These are phyloP conservation scores for Neofusicoccum parvum DNA, from an alignment of 2,329 filamentous ascomycete genomes.

Conservation along the genomic window DNA sequence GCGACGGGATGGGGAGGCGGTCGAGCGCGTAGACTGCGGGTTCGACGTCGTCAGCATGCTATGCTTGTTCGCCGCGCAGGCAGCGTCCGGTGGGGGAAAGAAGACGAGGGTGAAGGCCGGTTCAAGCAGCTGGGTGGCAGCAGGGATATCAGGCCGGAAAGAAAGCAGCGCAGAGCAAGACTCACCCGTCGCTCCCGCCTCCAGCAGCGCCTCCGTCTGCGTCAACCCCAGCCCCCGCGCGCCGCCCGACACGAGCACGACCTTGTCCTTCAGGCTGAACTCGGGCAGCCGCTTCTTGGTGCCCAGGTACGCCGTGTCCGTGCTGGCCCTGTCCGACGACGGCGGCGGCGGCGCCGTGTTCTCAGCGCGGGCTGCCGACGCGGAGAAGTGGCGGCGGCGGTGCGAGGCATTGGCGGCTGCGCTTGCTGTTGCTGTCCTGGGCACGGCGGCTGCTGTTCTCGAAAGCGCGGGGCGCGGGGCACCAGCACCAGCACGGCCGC, in stretches of 20 bases:
- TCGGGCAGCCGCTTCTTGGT: conserved; percentile 59
- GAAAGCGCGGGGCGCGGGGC: conserved; percentile 5
- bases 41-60: background rate
- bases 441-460: background rate
- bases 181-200: conserved; percentile 70
- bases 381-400: background rate
- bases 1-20: conserved; percentile 59
- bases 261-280: conserved; percentile 72
- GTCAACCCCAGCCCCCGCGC: conserved; percentile 73
- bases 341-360: background rate
- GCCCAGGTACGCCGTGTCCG: conserved; percentile 19
- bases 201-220: conserved; percentile 71
- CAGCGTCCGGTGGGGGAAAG: no score
- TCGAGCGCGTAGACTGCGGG: conserved; percentile 67
- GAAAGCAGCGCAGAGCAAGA: background rate
- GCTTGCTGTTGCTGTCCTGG: background rate
- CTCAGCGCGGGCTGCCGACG: background rate
- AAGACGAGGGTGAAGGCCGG: no score
- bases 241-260: conserved; percentile 71
- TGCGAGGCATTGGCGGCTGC: background rate
- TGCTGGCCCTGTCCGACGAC: background rate
- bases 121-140: no score
- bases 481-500: background rate
- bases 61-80: no score
- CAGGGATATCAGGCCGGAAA: no score